These are phyloP conservation scores for Pneumocystis canis DNA, from an alignment of 1,139 yeast species.

Conservation along the genomic window DNA sequence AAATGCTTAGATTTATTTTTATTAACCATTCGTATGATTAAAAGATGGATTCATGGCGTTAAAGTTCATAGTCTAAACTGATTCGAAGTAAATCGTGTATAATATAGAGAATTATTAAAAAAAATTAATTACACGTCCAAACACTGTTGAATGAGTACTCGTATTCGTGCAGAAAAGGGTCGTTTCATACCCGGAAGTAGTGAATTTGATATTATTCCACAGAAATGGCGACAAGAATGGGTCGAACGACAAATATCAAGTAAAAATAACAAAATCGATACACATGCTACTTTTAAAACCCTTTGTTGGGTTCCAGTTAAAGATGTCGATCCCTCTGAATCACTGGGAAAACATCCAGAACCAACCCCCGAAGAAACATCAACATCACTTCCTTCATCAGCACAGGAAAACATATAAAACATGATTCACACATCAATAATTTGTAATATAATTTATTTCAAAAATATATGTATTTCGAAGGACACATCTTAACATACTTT, in stretches of 20 bases:
- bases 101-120: no score
- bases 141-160: not conserved
- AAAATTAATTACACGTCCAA: no score
- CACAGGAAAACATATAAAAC: no score
- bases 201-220: not conserved
- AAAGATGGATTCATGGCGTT: no score
- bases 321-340: not conserved
- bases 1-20: no score
- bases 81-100: no score
- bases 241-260: not conserved
- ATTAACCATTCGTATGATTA: no score
- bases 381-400: not conserved
- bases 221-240: not conserved
- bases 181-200: not conserved
- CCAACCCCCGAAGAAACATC: not conserved
- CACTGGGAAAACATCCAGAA: not conserved
- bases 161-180: not conserved
- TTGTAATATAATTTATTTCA: no score
- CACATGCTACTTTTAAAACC: not conserved
- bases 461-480: no score
- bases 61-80: no score
- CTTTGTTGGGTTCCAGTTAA: not conserved
- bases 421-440: no score
- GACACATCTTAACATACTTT: no score
- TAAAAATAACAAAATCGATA: not conserved